Percentiles rank a stretch among this genome's conserved stretches.
These are phyloP conservation scores for Dictyophora rubrovolvata DNA, from an alignment of 768 basidiomycete genomes.

Conservation along the genomic window DNA sequence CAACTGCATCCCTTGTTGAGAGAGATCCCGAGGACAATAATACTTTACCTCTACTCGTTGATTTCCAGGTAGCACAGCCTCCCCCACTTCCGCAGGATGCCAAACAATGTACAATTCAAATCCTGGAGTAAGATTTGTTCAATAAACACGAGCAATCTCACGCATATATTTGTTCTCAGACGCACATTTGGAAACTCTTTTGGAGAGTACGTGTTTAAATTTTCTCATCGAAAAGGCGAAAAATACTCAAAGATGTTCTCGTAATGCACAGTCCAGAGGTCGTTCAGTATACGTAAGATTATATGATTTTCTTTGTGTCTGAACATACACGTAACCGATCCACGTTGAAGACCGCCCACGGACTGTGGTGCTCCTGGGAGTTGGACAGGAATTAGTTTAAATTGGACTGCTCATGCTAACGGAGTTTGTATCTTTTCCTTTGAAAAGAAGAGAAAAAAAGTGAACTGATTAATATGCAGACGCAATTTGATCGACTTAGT, in stretches of 20 bases:
- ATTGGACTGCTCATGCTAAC: conserved; percentile 69
- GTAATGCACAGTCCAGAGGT: conserved; percentile 42
- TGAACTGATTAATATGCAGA: conserved; percentile 16
- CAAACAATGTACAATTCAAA: conserved; percentile 52
- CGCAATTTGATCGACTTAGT: conserved; percentile 63
- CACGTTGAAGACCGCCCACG: conserved; percentile 46
- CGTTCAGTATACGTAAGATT: conserved; percentile 46
- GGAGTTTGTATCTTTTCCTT: conserved; percentile 25
- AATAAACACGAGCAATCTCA: not conserved
- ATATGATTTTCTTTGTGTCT: not conserved
- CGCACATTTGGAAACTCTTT: conserved; percentile 67
- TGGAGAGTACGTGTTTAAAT: conserved; percentile 37
- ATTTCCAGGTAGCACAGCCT: conserved; percentile 69
- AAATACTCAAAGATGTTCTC: not conserved
- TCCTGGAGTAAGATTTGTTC: conserved; percentile 42
- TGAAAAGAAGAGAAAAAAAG: not conserved
- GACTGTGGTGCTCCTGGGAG: conserved; percentile 61
- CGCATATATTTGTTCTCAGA: conserved; percentile 23
- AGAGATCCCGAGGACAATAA: conserved; percentile 4
- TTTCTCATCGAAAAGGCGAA: not conserved
- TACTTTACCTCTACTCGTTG: conserved; percentile 25
- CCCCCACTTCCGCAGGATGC: conserved; percentile 52
- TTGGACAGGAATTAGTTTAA: conserved; percentile 67
- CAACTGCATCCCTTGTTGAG: not conserved
- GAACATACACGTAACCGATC: not conserved